Conservation (phyloP, 805 yeast genomes). For the Yamadazyma paraphyllophila region DNA sequence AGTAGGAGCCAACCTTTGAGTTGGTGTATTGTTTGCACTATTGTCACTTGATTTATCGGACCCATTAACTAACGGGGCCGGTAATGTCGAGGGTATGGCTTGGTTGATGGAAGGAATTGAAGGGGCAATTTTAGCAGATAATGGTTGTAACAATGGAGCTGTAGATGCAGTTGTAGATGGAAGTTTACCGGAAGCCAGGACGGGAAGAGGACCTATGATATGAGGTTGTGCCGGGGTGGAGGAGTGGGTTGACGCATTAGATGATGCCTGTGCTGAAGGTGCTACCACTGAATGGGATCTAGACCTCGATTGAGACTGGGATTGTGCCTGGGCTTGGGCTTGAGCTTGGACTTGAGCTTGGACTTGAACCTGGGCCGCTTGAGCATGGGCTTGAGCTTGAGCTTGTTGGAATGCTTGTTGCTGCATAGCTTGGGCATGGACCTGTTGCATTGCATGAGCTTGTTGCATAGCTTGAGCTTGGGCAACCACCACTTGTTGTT, state of each 20-base stretch:
- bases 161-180: background rate
- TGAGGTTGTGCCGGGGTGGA: background rate
- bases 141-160: background rate
- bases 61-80: background rate
- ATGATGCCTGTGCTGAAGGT: background rate
- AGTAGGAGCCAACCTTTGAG: slow-evolving; percentile 6
- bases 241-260: background rate
- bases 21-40: slow-evolving; percentile 5
- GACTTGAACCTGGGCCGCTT: slow-evolving; percentile 1
- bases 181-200: background rate
- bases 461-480: slow-evolving; percentile 11
- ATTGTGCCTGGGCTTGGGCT: slow-evolving; percentile 1
- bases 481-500: slow-evolving; percentile 10
- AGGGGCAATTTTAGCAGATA: background rate
- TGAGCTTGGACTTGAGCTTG: slow-evolving; percentile 7
- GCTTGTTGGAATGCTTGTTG: slow-evolving; percentile 1
- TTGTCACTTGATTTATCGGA: slow-evolving; percentile 8
- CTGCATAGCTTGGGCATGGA: slow-evolving; percentile 6
- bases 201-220: background rate
- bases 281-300: background rate
- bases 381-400: slow-evolving; percentile 4
- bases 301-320: slow-evolving; percentile 4
- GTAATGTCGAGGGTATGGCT: background rate
- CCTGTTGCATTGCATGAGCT: slow-evolving; percentile 8
- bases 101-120: slow-evolving; percentile 1